phyloP scores from a whole-genome alignment of 345 rosid species.

The Hirschfeldia incana region DNA sequence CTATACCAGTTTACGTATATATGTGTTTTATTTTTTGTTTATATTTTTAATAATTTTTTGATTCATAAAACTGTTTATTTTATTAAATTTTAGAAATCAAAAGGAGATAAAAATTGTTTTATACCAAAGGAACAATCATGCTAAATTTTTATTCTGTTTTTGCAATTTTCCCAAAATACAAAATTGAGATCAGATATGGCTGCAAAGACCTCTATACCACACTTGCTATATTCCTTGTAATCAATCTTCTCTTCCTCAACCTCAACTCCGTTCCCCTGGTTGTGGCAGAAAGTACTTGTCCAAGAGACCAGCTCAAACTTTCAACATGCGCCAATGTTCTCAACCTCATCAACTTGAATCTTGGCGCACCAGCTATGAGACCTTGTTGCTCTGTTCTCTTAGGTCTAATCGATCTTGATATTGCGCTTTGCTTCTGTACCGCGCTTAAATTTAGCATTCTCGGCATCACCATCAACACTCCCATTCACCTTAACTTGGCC shows the following conservation, averaged over 20 bases:
- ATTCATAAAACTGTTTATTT: too few relatives aligned
- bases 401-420: slow-evolving; percentile 34
- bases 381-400: slow-evolving; percentile 39
- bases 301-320: slow-evolving; percentile 30
- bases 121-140: too few relatives aligned
- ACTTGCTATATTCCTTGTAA: slow-evolving; percentile 33
- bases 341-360: slow-evolving; percentile 35
- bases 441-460: slow-evolving; percentile 35
- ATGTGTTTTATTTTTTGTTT: too few relatives aligned
- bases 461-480: slow-evolving; percentile 33
- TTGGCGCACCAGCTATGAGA: slow-evolving; percentile 31
- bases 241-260: slow-evolving; percentile 42
- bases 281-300: slow-evolving; percentile 19
- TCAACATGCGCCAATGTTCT: slow-evolving; percentile 34
- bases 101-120: too few relatives aligned
- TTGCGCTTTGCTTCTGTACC: slow-evolving; percentile 29
- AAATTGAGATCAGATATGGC: slow-evolving; percentile 17
- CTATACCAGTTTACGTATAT: too few relatives aligned
- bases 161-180: background rate
- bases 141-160: too few relatives aligned
- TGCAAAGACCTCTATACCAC: slow-evolving; percentile 27
- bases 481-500: slow-evolving; percentile 28
- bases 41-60: too few relatives aligned
- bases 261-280: background rate
- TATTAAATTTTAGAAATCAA: too few relatives aligned